Conservation (phyloP, 2,329 filamentous ascomycete genomes). For the Botrytis pseudocinerea region DNA sequence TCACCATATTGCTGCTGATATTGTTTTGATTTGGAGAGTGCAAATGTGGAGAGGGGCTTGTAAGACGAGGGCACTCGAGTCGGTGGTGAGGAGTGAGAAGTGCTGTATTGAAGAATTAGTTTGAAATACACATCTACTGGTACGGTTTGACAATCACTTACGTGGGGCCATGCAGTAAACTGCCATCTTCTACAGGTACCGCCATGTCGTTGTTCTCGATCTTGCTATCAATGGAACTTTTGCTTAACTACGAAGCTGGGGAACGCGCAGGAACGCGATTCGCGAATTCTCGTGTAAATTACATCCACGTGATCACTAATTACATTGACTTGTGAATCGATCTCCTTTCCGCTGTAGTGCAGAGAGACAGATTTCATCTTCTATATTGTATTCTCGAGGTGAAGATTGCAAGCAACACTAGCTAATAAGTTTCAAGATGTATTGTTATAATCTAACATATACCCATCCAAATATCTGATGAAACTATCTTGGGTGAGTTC, state of each 20-base stretch:
- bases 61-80: conserved; percentile 55
- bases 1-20: conserved; percentile 97
- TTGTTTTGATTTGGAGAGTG: conserved; percentile 67
- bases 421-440: too few relatives aligned
- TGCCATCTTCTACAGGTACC: conserved; percentile 19
- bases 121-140: not conserved
- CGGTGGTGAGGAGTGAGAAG: conserved; percentile 9
- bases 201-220: conserved; percentile 1
- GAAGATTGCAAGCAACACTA: not conserved
- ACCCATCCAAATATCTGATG: not conserved
- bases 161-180: conserved; percentile 17
- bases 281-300: conserved; percentile 24
- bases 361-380: not conserved
- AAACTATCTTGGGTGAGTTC: not conserved
- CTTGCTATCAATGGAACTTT: not conserved
- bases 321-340: not conserved
- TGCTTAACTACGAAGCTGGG: not conserved
- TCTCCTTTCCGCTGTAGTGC: not conserved
- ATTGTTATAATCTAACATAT: not conserved
- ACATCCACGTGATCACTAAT: conserved; percentile 2
- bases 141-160: not conserved
- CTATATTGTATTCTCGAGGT: not conserved
- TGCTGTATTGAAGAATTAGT: conserved; percentile 2
- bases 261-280: conserved; percentile 19
- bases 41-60: conserved; percentile 73